Evolutionary conservation across 345 rosid species (phyloP), one percentile per base, ranked within the genome.

Genomic region (Sonneratia alba): DNA sequence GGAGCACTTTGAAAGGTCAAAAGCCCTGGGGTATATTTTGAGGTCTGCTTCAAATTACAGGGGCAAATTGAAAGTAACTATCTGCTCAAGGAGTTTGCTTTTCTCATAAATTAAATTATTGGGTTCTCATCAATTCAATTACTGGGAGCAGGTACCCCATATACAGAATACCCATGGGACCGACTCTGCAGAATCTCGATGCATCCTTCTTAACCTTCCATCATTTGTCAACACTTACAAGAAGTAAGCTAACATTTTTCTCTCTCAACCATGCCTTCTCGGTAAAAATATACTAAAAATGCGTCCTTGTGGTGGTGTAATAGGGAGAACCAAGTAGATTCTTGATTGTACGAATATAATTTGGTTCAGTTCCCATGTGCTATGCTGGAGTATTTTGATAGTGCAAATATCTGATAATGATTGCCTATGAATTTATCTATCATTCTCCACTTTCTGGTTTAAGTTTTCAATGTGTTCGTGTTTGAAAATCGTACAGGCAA

Each of bases 201-300:
- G 91, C 96, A 63, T 88, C 90, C 69, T 92, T 92, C 76, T 70
- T 92, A 78, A 85, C 98, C 22, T 92, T 90, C 80, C 98, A 92
- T 84, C 77, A 72, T 55, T 81, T 92, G 66, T 87, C 98, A 6
- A 84, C 92, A 32, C 73, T 61, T 18, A 73, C 80, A 65, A 82
- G 73, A 88, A 76, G 92, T 88, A 83, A 56, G 55, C 73, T 57
- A 70, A 49, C 53, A 65, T 0, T 27, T 27, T 27, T 66, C 75
- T 13, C 72, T 38, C 48, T 66, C 40, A 27, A 61, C 55, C 67
- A 12, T 34, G 0, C 24, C 16, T 11, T 71, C 71, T 61, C 18
- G 24, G 42, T 9, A 18, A 66, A 27, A 37, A 0, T 8, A 42
- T 45, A 21, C 27, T 19, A 27, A 13, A 11, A 57, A 3, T n/a